A percentile compares a stretch with the other conserved stretches of the same genome.
phyloP scores from a whole-genome alignment of 2,329 filamentous ascomycete genomes.

The Mycogone perniciosa region DNA sequence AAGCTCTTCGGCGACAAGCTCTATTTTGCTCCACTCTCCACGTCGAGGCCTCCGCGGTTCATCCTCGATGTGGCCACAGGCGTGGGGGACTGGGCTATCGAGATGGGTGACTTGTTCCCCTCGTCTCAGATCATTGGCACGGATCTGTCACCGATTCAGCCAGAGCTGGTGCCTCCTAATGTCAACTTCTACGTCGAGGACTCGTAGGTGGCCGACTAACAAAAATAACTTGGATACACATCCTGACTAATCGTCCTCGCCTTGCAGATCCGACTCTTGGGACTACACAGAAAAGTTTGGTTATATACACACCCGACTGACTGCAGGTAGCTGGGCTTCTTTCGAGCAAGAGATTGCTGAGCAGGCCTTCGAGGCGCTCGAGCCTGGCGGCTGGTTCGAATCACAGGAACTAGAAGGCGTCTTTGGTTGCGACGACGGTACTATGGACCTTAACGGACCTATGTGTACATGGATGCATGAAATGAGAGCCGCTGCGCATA shows the following conservation, averaged over 20 bases:
- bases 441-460: slow-evolving; percentile 31
- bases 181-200: slow-evolving; percentile 51
- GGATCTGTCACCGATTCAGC: slow-evolving; percentile 32
- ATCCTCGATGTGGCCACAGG: slow-evolving; percentile 35
- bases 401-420: slow-evolving; percentile 41
- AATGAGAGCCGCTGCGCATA: slow-evolving; percentile 32
- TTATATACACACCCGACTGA: slow-evolving; percentile 47
- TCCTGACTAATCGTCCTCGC: not conserved
- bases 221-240: slow-evolving; percentile 21
- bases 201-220: slow-evolving; percentile 23
- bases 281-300: slow-evolving; percentile 48
- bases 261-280: slow-evolving; percentile 40
- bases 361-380: slow-evolving; percentile 42
- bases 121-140: slow-evolving; percentile 24
- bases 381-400: slow-evolving; percentile 49
- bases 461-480: slow-evolving; percentile 36
- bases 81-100: slow-evolving; percentile 39
- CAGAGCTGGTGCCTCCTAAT: slow-evolving; percentile 43
- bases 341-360: slow-evolving; percentile 44
- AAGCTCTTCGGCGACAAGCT: slow-evolving; percentile 24
- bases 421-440: slow-evolving; percentile 40
- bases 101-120: slow-evolving; percentile 29
- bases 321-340: slow-evolving; percentile 43
- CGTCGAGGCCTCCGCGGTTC: slow-evolving; percentile 17
- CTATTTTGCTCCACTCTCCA: slow-evolving; percentile 23